phyloP scores from a whole-genome alignment of 2,329 filamentous ascomycete species.

The Aspergillus neotritici region DNA sequence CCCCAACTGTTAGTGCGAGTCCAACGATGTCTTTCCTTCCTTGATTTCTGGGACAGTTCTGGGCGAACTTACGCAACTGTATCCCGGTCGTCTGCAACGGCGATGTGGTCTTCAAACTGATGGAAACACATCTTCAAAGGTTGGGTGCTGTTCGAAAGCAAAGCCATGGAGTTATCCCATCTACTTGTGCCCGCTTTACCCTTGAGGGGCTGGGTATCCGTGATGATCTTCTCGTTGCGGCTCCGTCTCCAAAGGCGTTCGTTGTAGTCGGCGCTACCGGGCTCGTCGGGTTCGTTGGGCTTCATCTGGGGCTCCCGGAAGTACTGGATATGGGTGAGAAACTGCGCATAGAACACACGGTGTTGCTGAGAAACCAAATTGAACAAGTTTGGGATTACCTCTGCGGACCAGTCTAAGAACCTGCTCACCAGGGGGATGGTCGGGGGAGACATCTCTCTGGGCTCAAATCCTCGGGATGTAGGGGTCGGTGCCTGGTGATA shows the following conservation, averaged over 20 bases:
- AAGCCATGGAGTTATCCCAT: conserved; percentile 77
- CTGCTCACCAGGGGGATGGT: conserved; percentile 70
- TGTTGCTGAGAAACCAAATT: conserved; percentile 9
- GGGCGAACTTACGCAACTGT: conserved; percentile 59
- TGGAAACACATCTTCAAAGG: conserved; percentile 93
- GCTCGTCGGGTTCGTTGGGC: conserved; percentile 88
- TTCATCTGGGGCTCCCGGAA: conserved; percentile 99
- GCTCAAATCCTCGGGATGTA: conserved; percentile 67
- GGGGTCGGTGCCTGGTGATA: conserved; percentile 75
- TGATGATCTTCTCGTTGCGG: conserved; percentile 85
- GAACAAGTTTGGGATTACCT: conserved; percentile 41
- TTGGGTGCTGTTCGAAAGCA: conserved; percentile 84
- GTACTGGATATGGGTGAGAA: conserved; percentile 51
- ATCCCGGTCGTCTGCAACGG: conserved; percentile 88
- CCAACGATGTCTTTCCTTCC: not conserved
- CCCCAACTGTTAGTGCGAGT: conserved; percentile 5
- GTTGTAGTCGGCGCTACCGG: conserved; percentile 94
- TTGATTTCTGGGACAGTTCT: too few relatives aligned
- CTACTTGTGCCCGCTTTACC: conserved; percentile 75
- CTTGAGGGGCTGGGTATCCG: conserved; percentile 90
- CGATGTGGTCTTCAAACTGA: conserved; percentile 93
- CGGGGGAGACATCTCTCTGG: conserved; percentile 56
- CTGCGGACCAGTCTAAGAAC: conserved; percentile 92
- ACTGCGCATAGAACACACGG: conserved; percentile 10
- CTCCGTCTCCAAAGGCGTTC: conserved; percentile 86